Conservation (phyloP, 2,329 filamentous ascomycete genomes). For the Sporothrix mexicana region DNA sequence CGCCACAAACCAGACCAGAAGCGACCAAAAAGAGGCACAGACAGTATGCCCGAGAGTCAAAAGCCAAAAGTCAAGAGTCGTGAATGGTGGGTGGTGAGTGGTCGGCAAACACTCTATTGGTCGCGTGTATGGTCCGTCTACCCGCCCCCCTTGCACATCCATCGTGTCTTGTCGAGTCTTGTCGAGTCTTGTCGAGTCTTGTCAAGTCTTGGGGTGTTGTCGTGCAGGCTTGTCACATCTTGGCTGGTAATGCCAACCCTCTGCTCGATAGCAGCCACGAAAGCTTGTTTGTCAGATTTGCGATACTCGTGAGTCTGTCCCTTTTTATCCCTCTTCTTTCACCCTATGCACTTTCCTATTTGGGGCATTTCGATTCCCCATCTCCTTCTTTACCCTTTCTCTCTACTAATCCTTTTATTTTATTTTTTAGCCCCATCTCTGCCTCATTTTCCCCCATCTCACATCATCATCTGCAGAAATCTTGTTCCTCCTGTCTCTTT, state of each 20-base stretch:
- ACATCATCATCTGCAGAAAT: background rate
- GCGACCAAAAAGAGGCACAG: background rate
- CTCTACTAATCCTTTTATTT: too few species aligned
- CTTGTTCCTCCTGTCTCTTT: background rate
- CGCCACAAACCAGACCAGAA: too few species aligned
- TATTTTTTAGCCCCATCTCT: too few species aligned
- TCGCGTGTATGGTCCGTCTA: conserved; percentile 23
- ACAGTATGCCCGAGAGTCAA: too few species aligned
- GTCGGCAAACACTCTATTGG: background rate
- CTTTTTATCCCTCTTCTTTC: background rate
- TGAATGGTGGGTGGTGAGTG: background rate
- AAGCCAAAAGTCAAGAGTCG: too few species aligned
- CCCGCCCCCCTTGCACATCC: background rate
- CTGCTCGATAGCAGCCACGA: conserved; percentile 3
- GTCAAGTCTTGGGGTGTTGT: background rate
- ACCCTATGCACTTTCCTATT: background rate
- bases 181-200: background rate
- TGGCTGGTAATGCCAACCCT: background rate
- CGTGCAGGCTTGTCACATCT: background rate
- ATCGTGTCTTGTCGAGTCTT: background rate
- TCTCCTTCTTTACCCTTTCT: too few species aligned
- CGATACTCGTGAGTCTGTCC: too few species aligned
- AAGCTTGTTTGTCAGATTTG: conserved; percentile 7
- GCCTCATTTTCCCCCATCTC: too few species aligned
- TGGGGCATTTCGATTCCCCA: too few species aligned